Percentiles rank a stretch among this genome's conserved stretches.
phyloP scores from a whole-genome alignment of 768 basidiomycete species.

The Hortiboletus flavorubellus region DNA sequence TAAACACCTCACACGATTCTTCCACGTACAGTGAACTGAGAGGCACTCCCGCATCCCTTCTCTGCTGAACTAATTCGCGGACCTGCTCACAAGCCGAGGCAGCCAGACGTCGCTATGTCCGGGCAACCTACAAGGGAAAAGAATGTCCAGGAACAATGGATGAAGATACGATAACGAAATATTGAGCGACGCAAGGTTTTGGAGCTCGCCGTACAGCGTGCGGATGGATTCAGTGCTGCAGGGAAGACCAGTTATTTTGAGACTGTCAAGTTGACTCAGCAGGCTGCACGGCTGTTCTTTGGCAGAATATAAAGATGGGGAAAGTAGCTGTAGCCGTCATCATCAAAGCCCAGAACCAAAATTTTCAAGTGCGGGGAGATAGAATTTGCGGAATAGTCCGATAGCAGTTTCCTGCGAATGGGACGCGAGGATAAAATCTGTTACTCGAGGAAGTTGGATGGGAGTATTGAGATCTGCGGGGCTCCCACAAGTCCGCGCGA shows the following conservation, averaged over 20 bases:
- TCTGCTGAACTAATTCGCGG: conserved; percentile 42
- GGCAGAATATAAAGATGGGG: conserved; percentile 31
- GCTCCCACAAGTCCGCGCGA: conserved; percentile 15
- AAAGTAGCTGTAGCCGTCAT: conserved; percentile 43
- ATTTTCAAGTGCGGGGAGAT: conserved; percentile 33
- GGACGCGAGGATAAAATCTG: conserved; percentile 45
- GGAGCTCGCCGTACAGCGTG: conserved; percentile 45
- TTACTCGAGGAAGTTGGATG: conserved; percentile 30
- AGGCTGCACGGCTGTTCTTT: conserved; percentile 34
- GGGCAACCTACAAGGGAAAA: conserved; percentile 1
- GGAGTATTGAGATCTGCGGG: conserved; percentile 28
- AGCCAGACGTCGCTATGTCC: conserved; percentile 31
- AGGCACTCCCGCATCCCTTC: conserved; percentile 42
- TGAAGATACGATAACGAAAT: conserved; percentile 36
- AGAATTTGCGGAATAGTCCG: conserved; percentile 25
- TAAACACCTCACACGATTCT: conserved; percentile 37
- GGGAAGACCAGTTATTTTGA: conserved; percentile 52
- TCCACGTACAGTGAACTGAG: conserved; percentile 45
- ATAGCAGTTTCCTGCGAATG: conserved; percentile 44
- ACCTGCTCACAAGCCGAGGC: conserved; percentile 47
- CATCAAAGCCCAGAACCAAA: conserved; percentile 53
- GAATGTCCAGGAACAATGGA: conserved; percentile 22
- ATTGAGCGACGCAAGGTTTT: conserved; percentile 42
- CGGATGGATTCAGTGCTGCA: conserved; percentile 35
- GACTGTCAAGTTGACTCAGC: conserved; percentile 45